Base-by-base conservation (phyloP, 176 grass and related monocot genomes). In the Avena sativa region DNA sequence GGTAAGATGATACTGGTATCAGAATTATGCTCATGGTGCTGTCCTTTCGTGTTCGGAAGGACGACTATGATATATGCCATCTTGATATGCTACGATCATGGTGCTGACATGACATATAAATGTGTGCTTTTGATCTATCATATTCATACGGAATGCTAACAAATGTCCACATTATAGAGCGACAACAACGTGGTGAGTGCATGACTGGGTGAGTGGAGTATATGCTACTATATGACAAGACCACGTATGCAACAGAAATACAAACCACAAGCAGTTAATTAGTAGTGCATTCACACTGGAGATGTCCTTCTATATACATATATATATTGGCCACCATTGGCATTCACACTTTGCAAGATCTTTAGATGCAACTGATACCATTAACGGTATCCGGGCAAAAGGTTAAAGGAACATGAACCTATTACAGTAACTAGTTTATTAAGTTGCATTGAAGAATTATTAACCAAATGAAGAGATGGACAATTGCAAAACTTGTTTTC, bases 41-140 rank as follows among this genome's bases (percentile, higher is more conserved):
- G 73, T 76, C 73, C 23, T 76, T 53, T 30, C 47, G 7, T 16
- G n/a, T 5, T 52, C 13, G 17, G 0, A 76, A 75, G 72, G 47
- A 75, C 48, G 72, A 51, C 47, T 51, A 28, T 49, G 72, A 75
- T 28, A 28, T 51, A 51, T 51, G 25, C 73, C 47, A 52, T 52
- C 2, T 76, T 14, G 23, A 76, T 53, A 52, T 75, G 71, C 7
- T 52, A 14, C 8, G 73, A 67, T 67, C 64, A 67, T 67, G 64
- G 13, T 34, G 28, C 28, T 67, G 63, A 76, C 48, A 3, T 76
- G 14, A 53, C 73, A 76, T 50, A 32, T 50, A 32, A 30, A 76
- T 52, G 28, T 53, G 73, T 74, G 73, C 73, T 11, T 76, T 76
- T 76, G 28, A 17, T 52, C 48, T 52, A 1, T 52, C 72, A 75